Evolutionary conservation across 2,329 filamentous ascomycete species (phyloP).

Genomic region (Laburnicola sp.): DNA sequence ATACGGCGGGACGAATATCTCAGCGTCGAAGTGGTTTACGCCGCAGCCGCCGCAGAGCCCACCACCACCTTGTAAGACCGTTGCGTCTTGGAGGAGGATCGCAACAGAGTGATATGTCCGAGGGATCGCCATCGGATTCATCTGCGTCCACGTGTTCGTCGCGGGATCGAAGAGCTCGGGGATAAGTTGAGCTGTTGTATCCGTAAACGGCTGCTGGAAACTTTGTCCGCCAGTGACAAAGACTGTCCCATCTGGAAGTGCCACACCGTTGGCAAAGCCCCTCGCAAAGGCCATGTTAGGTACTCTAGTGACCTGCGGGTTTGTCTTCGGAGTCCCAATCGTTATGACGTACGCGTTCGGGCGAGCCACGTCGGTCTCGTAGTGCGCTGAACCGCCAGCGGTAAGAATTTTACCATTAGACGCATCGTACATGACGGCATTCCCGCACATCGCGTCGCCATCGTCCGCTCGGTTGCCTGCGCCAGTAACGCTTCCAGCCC

Average conservation of each 20-base stretch:
- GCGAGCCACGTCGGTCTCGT: constrained; percentile 50
- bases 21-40: constrained; percentile 57
- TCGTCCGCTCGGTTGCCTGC: constrained; percentile 53
- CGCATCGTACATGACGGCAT: constrained; percentile 62
- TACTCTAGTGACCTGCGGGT: constrained; percentile 23
- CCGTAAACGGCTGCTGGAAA: constrained; percentile 23
- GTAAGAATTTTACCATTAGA: constrained; percentile 58
- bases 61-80: constrained; percentile 29
- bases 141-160: constrained; percentile 23
- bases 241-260: constrained; percentile 42
- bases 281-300: constrained; percentile 34
- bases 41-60: constrained; percentile 53
- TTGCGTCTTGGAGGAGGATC: constrained; percentile 32
- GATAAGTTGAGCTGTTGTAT: constrained; percentile 18
- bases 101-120: constrained; percentile 36
- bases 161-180: constrained; percentile 33
- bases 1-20: constrained; percentile 61
- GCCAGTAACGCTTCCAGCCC: constrained; percentile 45
- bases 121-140: constrained; percentile 27
- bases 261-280: constrained; percentile 31
- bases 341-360: constrained; percentile 56
- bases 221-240: constrained; percentile 38
- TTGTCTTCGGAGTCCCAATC: constrained; percentile 40
- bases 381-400: constrained; percentile 54
- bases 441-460: constrained; percentile 59